Evolutionary conservation across 345 rosid genomes (phyloP).

Genomic region (Nasturtium officinale): DNA sequence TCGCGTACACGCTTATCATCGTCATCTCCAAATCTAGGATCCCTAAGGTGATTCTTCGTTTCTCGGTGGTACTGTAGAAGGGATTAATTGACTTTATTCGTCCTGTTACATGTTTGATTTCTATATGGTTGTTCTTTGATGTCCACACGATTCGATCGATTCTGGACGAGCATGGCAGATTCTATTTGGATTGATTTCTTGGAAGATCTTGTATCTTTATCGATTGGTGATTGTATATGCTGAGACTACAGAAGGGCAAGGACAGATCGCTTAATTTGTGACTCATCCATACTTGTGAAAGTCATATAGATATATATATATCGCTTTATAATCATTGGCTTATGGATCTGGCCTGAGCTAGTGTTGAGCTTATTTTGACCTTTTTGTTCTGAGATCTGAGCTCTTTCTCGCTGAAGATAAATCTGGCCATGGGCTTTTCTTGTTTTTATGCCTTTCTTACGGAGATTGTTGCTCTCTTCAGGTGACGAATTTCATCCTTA

Average conservation of each 20-base stretch:
- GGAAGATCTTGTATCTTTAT: not conserved
- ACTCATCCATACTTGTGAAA: not conserved
- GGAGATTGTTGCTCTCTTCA: slow-evolving; percentile 1
- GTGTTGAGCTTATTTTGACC: not conserved
- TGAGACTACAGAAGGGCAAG: not conserved
- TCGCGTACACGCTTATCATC: not conserved
- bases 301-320: not conserved
- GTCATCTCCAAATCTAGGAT: not conserved
- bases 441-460: not conserved
- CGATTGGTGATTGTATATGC: not conserved
- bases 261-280: not conserved
- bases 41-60: not conserved
- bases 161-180: not conserved
- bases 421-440: not conserved
- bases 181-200: not conserved
- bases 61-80: not conserved
- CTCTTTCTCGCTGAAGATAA: not conserved
- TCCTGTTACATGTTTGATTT: not conserved
- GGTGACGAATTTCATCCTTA: not conserved
- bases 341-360: not conserved
- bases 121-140: not conserved
- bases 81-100: not conserved
- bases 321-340: not conserved
- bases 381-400: not conserved
- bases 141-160: not conserved